These are phyloP conservation scores for Chytridium lagenaria DNA, from an alignment of 371 early-diverging fungal species.

Conservation along the genomic window DNA sequence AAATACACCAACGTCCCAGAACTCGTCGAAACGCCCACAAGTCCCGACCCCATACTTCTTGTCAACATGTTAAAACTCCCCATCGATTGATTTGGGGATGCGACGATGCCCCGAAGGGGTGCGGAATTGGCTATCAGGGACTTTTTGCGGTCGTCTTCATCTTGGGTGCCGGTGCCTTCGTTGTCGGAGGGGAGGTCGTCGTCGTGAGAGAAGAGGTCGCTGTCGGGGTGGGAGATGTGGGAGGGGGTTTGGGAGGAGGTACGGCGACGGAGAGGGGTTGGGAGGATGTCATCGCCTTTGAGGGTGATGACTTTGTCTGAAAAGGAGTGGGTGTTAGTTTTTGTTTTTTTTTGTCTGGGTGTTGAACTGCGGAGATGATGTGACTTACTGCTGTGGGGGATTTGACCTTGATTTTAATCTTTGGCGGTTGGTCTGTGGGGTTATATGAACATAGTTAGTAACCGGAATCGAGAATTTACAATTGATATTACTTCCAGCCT, in stretches of 20 bases:
- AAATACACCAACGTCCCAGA: not conserved
- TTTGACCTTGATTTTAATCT: not conserved
- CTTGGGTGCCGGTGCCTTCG: not conserved
- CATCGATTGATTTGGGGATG: not conserved
- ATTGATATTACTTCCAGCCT: not conserved
- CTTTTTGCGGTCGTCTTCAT: conserved; percentile 28
- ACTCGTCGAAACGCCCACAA: not conserved
- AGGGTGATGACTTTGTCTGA: not conserved
- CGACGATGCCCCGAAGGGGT: conserved; percentile 17
- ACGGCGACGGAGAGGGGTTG: conserved; percentile 5
- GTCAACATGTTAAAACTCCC: not conserved
- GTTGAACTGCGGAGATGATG: not conserved
- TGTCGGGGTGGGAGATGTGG: not conserved
- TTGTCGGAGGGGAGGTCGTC: not conserved
- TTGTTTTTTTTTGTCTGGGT: not conserved
- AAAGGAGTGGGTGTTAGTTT: not conserved
- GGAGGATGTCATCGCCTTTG: not conserved
- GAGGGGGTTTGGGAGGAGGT: conserved; percentile 15
- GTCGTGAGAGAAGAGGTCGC: not conserved
- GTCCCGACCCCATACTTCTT: conserved; percentile 7
- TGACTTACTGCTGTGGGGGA: conserved; percentile 12
- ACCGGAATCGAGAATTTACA: no score
- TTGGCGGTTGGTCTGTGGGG: not conserved
- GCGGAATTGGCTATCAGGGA: conserved; percentile 25
- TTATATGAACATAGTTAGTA: no score